A percentile compares a stretch with the other conserved stretches of the same genome.
These are phyloP conservation scores for Sporormia fimetaria DNA, from an alignment of 495 filamentous ascomycete genomes.

Conservation along the genomic window DNA sequence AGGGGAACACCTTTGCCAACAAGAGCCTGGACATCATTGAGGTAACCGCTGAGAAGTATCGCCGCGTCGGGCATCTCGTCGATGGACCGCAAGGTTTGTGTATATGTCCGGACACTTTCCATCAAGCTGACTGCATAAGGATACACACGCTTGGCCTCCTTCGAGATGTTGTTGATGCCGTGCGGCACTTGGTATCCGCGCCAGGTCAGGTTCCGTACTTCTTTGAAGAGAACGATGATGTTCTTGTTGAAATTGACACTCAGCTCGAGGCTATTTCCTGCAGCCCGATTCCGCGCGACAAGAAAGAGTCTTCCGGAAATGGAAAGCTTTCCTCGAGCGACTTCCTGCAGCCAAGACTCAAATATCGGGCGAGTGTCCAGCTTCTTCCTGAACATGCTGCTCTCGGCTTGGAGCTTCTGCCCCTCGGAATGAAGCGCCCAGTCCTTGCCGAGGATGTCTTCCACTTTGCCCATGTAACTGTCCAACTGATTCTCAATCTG, in stretches of 20 bases:
- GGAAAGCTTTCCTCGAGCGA: conserved; percentile 70
- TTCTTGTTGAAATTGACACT: conserved; percentile 94
- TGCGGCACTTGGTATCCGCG: conserved; percentile 87
- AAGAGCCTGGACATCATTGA: conserved; percentile 71
- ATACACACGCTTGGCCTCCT: conserved; percentile 94
- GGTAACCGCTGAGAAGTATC: conserved; percentile 77
- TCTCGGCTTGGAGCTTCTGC: conserved; percentile 81
- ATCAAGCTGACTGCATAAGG: conserved; percentile 95
- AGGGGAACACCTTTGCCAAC: conserved; percentile 77
- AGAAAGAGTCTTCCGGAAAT: conserved; percentile 87
- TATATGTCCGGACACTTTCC: conserved; percentile 85
- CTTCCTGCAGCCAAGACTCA: conserved; percentile 87
- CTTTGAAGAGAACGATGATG: conserved; percentile 94
- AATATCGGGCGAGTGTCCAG: conserved; percentile 87
- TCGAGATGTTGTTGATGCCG: conserved; percentile 84
- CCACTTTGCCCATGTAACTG: conserved; percentile 94
- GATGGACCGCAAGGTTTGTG: conserved; percentile 77
- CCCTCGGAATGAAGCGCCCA: conserved; percentile 93
- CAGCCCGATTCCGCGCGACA: conserved; percentile 73
- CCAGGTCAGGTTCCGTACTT: conserved; percentile 94
- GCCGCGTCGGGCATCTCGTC: conserved; percentile 71
- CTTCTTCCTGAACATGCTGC: conserved; percentile 86
- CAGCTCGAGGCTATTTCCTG: conserved; percentile 75
- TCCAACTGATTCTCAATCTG: conserved; percentile 94
- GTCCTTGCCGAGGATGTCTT: conserved; percentile 83